Evolutionary conservation across 352 stramenopile species (phyloP), one percentile per base, ranked within the genome.

Genomic region (Pseudoperonospora humuli): DNA sequence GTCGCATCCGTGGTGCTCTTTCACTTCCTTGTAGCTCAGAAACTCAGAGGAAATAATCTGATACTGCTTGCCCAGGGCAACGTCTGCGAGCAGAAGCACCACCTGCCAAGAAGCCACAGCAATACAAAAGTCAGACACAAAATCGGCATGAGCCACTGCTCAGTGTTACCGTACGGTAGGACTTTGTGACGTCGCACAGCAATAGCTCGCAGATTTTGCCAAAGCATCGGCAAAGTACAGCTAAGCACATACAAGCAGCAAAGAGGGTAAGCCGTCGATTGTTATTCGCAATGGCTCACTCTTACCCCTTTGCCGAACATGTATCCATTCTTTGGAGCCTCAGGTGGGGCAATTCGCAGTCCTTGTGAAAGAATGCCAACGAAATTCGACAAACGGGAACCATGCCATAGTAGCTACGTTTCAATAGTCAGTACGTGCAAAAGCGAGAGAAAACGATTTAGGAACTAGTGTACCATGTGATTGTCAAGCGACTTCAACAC

Each of bases 181-280:
- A 38, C 77, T 75, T 28, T 83, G 61, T 2, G 70, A 50, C 0
- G 69, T 77, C 4, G 74, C 62, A 61, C 75, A 88, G 62, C 83
- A 95, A 57, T 95, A 95, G 40, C 81, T 83, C 2, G 77, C 71
- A 0, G 70, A 86, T 50, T 95, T 95, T 44, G 74, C 80, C 10
- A 83, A 67, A 0, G 71, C 78, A 39, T 95, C 81, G 6, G 83
- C 78, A 67, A 92, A 93, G 50, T 95, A 95, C 11, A 95, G 72
- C 75, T 87, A 36, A 3, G 17, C 18, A 11, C 45, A 34, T 2
- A 27, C 23, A 29, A 29, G 26, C 7, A 29, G 8, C 7, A 10
- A 10, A 14, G 3, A 29, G 8, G 7, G 8, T 29, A n/a, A 29
- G 26, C 3, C n/a, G 1, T 29, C 7, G 1, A 29, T 29, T 10